Percentiles rank a stretch among this genome's conserved stretches.
Evolutionary conservation across 2,329 filamentous ascomycete genomes (phyloP).

Genomic region (Botrytis medusae): DNA sequence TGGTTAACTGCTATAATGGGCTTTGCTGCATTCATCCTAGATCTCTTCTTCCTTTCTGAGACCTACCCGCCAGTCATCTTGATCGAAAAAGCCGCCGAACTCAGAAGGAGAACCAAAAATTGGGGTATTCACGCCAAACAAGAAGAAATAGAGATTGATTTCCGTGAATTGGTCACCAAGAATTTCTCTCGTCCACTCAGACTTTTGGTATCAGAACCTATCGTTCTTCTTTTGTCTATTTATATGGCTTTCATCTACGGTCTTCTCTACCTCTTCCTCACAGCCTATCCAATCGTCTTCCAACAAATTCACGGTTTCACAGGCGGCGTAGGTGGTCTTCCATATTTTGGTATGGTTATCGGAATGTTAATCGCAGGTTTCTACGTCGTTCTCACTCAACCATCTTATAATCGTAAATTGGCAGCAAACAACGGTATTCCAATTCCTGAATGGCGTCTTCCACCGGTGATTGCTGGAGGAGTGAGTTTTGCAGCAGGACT

Average conservation of each 20-base stretch:
- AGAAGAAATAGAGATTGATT: conserved; percentile 68
- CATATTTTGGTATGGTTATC: conserved; percentile 81
- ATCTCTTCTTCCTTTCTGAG: conserved; percentile 64
- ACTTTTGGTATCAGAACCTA: conserved; percentile 64
- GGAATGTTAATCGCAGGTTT: conserved; percentile 69
- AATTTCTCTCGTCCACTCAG: conserved; percentile 43
- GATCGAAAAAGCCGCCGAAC: conserved; percentile 57
- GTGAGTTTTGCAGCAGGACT: conserved; percentile 62
- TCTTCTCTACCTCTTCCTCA: conserved; percentile 81
- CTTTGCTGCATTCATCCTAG: conserved; percentile 56
- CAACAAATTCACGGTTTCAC: conserved; percentile 68
- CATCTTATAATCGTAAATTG: conserved; percentile 67
- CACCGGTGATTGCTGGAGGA: conserved; percentile 59
- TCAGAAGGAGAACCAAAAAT: conserved; percentile 64
- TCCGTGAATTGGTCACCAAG: conserved; percentile 62
- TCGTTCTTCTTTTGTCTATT: conserved; percentile 65
- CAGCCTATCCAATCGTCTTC: conserved; percentile 82
- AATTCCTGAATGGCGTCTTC: conserved; percentile 66
- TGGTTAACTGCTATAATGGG: conserved; percentile 65
- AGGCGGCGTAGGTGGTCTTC: conserved; percentile 68
- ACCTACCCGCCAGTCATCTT: conserved; percentile 70
- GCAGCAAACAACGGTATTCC: conserved; percentile 65
- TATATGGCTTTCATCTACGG: conserved; percentile 77
- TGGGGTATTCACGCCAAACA: conserved; percentile 72
- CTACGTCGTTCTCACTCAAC: conserved; percentile 62